Conservation (phyloP, 805 yeast species). For the Candida tallmaniae region DNA sequence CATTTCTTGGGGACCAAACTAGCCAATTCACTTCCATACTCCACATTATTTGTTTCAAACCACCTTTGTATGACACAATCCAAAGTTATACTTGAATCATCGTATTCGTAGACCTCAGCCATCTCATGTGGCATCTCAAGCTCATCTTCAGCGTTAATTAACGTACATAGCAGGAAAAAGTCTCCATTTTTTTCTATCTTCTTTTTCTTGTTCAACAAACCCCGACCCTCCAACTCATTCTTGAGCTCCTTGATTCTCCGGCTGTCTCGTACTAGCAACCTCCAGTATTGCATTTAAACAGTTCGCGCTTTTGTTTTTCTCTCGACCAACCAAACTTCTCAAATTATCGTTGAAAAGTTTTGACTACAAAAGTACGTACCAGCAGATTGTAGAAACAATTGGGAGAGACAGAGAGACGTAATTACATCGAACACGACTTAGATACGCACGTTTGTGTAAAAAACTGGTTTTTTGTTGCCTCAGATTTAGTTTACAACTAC, state of each 20-base stretch:
- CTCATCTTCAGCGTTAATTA: conserved; percentile 1
- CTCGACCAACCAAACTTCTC: conserved; percentile 13
- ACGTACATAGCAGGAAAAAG: conserved; percentile 1
- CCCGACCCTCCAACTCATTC: conserved; percentile 2
- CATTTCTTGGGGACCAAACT: conserved; percentile 46
- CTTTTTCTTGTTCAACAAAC: conserved; percentile 2
- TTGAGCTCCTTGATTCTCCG: conserved; percentile 2
- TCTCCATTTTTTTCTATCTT: conserved; percentile 3
- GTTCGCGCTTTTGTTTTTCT: conserved; percentile 1
- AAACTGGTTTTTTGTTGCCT: too few species aligned
- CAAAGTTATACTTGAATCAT: neutral
- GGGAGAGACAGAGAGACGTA: neutral
- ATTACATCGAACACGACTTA: too few species aligned
- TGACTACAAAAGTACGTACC: neutral
- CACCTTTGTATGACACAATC: conserved; percentile 1
- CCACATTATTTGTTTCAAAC: neutral
- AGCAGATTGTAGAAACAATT: neutral
- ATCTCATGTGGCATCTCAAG: conserved; percentile 2
- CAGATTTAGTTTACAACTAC: too few species aligned
- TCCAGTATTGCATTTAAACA: conserved; percentile 4
- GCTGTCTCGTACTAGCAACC: conserved; percentile 1
- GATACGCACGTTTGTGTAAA: too few species aligned
- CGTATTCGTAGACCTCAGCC: conserved; percentile 9
- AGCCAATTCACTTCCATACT: neutral
- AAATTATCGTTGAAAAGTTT: conserved; percentile 3